Conservation (phyloP, 2,329 filamentous ascomycete genomes). For the Cordyceps militaris region DNA sequence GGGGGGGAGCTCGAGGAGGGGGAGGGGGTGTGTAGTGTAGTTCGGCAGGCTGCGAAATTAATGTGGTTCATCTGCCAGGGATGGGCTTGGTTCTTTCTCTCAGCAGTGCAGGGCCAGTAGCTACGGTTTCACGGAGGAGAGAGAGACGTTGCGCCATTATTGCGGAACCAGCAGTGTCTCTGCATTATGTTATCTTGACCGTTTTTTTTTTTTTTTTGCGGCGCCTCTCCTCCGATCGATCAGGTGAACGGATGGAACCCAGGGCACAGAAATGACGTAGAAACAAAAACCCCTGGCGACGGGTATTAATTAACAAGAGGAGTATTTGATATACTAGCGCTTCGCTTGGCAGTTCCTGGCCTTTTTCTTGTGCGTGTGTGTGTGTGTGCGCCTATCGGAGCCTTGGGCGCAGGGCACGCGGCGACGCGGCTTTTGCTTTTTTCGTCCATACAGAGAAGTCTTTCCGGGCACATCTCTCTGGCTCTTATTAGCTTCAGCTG, state of each 20-base stretch:
- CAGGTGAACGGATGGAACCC: not conserved
- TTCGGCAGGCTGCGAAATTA: constrained; percentile 10
- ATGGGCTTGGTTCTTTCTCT: not conserved
- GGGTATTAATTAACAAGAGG: constrained; percentile 10
- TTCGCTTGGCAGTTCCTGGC: not conserved
- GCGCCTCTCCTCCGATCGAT: constrained; percentile 4
- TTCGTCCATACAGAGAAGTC: not conserved
- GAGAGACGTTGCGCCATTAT: no score
- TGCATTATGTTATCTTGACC: not conserved
- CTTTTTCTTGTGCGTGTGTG: not conserved
- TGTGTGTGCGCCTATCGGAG: no score
- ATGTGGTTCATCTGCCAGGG: constrained; percentile 8
- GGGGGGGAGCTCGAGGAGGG: not conserved
- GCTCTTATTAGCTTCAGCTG: no score
- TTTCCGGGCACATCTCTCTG: no score
- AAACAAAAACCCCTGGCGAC: not conserved
- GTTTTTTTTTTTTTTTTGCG: no score
- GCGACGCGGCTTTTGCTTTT: not conserved
- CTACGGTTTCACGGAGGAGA: no score
- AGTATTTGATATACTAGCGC: not conserved
- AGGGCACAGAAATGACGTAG: not conserved
- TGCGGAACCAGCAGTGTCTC: not conserved
- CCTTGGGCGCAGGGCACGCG: not conserved
- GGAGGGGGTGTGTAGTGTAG: not conserved
- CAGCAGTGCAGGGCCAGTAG: not conserved